phyloP scores from a whole-genome alignment of 2,329 filamentous ascomycete species.

The Colletotrichum tropicicola region DNA sequence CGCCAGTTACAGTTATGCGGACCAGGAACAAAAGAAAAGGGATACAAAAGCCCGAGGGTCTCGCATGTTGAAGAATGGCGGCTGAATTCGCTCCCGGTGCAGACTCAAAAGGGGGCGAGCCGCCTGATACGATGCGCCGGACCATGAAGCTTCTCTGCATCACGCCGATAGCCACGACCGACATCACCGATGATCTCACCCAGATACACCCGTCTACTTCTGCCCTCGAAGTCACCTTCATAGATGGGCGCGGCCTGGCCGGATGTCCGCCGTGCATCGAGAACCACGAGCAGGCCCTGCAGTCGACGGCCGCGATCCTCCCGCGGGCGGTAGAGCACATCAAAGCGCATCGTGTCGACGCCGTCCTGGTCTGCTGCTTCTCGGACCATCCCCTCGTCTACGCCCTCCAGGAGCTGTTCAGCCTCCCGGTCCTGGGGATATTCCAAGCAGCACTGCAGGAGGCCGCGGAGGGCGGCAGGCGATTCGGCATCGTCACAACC shows the following conservation, averaged over 20 bases:
- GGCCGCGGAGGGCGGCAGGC: not conserved
- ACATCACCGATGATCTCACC: constrained; percentile 11
- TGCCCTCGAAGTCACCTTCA: not conserved
- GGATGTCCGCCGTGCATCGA: constrained; percentile 22
- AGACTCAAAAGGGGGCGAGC: too few relatives aligned
- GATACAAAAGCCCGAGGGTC: too few relatives aligned
- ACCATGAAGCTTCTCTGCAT: constrained; percentile 21
- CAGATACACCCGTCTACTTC: not conserved
- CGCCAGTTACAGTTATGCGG: too few relatives aligned
- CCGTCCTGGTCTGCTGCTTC: constrained; percentile 24
- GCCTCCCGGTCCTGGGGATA: not conserved
- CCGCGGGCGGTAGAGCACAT: constrained; percentile 5
- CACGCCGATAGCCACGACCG: constrained; percentile 20
- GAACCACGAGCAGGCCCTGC: not conserved
- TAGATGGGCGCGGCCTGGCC: constrained; percentile 2
- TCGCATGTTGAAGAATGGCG: too few relatives aligned
- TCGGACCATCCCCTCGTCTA: constrained; percentile 20
- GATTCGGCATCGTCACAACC: constrained; percentile 17
- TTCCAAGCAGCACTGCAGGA: constrained; percentile 19
- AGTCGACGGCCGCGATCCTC: not conserved
- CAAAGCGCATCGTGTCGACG: not conserved
- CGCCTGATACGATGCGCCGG: too few relatives aligned
- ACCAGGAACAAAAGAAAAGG: too few relatives aligned
- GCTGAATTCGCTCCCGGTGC: too few relatives aligned
- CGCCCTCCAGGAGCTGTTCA: not conserved